Evolutionary conservation across 2,329 filamentous ascomycete genomes (phyloP).

Genomic region (Hypoxylon sp.): DNA sequence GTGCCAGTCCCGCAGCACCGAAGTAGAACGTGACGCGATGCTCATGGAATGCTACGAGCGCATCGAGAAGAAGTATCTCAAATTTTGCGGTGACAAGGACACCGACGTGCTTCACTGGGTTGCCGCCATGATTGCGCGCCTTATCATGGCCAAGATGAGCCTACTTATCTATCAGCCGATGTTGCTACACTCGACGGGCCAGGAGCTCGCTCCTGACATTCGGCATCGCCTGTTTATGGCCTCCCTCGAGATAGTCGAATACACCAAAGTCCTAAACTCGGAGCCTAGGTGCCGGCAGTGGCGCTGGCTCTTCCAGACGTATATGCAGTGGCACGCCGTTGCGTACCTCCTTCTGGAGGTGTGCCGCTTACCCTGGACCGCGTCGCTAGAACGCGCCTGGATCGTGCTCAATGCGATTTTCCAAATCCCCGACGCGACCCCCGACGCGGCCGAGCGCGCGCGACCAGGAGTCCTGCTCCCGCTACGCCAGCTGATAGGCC

Average conservation of each 20-base stretch:
- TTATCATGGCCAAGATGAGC: conserved; percentile 66
- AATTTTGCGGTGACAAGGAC: conserved; percentile 60
- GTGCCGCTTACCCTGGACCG: conserved; percentile 61
- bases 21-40: conserved; percentile 60
- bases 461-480: conserved; percentile 65
- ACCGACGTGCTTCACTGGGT: conserved; percentile 63
- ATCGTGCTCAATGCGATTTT: conserved; percentile 56
- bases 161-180: conserved; percentile 66
- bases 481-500: conserved; percentile 65
- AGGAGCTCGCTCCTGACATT: conserved; percentile 54
- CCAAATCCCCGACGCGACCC: conserved; percentile 54
- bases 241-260: conserved; percentile 67
- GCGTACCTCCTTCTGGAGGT: conserved; percentile 67
- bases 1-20: conserved; percentile 49
- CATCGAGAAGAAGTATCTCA: conserved; percentile 66
- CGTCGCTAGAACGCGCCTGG: conserved; percentile 64
- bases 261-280: conserved; percentile 64
- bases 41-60: conserved; percentile 60
- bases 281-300: conserved; percentile 62
- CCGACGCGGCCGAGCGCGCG: conserved; percentile 57
- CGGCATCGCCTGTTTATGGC: conserved; percentile 61
- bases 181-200: conserved; percentile 57
- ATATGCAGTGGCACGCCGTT: conserved; percentile 69
- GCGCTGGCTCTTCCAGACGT: conserved; percentile 70
- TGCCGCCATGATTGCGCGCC: conserved; percentile 59